phyloP scores from a whole-genome alignment of 2,329 filamentous ascomycete species.

The Nothophaeocryptopus gaeumannii region DNA sequence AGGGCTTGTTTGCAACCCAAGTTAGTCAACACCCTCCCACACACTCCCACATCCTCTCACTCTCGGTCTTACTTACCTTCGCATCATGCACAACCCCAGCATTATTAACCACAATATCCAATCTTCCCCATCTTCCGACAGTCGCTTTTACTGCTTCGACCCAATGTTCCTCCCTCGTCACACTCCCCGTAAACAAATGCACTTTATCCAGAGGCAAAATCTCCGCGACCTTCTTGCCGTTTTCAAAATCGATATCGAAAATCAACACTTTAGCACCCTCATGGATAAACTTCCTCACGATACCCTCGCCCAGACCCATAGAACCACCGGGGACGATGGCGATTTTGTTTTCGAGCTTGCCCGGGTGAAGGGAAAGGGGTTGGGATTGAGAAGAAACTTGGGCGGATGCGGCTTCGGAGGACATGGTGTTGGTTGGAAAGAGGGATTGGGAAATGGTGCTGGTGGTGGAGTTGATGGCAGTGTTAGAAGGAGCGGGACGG shows the following conservation, averaged over 20 bases:
- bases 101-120: slow-evolving; percentile 31
- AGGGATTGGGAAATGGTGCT: no score
- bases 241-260: slow-evolving; percentile 25
- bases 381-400: neutral
- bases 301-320: slow-evolving; percentile 34
- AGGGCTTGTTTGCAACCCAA: no score
- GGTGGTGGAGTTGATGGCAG: no score
- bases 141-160: slow-evolving; percentile 25
- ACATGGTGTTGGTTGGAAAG: no score
- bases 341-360: slow-evolving; percentile 20
- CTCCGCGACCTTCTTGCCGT: slow-evolving; percentile 13
- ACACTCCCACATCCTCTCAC: neutral
- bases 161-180: slow-evolving; percentile 30
- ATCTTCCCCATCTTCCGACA: slow-evolving; percentile 22
- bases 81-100: slow-evolving; percentile 25
- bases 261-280: slow-evolving; percentile 33
- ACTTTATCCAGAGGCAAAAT: slow-evolving; percentile 3
- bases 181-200: slow-evolving; percentile 23
- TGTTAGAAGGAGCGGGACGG: no score
- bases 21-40: neutral
- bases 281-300: slow-evolving; percentile 29
- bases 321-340: slow-evolving; percentile 31
- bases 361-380: neutral
- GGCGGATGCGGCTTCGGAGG: no score
- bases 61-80: slow-evolving; percentile 12